A percentile compares a stretch with the other conserved stretches of the same genome.
phyloP scores from a whole-genome alignment of 441 rosid species.

The Eugenia klotzschiana region DNA sequence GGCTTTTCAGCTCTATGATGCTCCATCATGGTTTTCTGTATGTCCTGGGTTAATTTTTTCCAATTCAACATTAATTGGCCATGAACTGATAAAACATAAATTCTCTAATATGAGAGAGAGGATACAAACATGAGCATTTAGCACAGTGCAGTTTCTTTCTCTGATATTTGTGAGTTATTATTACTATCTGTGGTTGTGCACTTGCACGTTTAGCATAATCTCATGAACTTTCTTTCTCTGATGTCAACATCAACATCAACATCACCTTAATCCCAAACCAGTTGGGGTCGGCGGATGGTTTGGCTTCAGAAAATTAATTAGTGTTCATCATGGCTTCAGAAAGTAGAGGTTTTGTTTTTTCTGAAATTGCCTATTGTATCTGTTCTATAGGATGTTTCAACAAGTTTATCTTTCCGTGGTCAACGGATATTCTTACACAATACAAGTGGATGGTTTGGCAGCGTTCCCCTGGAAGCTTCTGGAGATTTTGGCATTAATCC shows the following conservation, averaged over 20 bases:
- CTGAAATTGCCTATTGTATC: background rate
- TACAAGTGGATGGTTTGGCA: constrained; percentile 93
- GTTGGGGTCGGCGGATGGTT: too few relatives aligned
- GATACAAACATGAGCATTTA: background rate
- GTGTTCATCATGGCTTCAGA: background rate
- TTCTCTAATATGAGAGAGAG: background rate
- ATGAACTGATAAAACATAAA: background rate
- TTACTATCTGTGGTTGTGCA: background rate
- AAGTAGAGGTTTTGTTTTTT: background rate
- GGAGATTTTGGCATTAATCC: constrained; percentile 99
- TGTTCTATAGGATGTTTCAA: constrained; percentile 61
- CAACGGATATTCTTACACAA: constrained; percentile 89
- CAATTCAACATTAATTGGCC: background rate
- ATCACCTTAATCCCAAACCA: too few relatives aligned
- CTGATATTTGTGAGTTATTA: background rate
- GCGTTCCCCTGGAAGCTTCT: constrained; percentile 93
- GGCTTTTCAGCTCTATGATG: constrained; percentile 76
- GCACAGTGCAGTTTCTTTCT: background rate
- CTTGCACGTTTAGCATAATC: background rate
- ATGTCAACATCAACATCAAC: too few relatives aligned
- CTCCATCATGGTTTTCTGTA: constrained; percentile 88
- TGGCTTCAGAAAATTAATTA: background rate
- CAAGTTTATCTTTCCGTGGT: constrained; percentile 87
- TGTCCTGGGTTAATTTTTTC: constrained; percentile 11
- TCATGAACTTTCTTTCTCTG: background rate